Evolutionary conservation across 331 rosid genomes (phyloP).

Genomic region (Quercus lobata): DNA sequence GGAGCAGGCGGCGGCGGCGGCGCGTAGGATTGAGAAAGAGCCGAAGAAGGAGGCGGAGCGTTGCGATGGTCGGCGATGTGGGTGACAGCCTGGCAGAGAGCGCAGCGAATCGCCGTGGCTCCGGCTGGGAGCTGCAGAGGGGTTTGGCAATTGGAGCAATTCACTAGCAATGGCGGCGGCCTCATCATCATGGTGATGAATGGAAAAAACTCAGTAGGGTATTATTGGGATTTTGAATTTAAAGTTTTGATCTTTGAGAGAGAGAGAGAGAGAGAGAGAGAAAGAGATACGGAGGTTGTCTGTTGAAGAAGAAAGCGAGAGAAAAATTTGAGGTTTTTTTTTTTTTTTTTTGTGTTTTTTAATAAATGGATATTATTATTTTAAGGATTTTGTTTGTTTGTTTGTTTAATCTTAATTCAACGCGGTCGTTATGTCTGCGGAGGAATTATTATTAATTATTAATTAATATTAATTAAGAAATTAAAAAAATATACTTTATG

Average conservation of each 20-base stretch:
- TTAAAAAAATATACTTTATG: no score
- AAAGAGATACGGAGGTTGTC: no score
- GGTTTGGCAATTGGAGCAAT: conserved; percentile 76
- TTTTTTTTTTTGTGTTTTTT: not conserved
- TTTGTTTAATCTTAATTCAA: no score
- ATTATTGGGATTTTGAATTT: conserved; percentile 2
- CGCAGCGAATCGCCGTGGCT: conserved; percentile 78
- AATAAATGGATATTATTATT: not conserved
- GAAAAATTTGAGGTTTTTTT: not conserved
- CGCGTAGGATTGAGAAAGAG: conserved; percentile 20
- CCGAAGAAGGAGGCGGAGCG: conserved; percentile 25
- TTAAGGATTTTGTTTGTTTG: no score
- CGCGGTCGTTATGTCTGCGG: no score
- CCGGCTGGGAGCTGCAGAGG: conserved; percentile 81
- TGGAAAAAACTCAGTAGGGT: not conserved
- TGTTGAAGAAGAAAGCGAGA: not conserved
- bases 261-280: not conserved
- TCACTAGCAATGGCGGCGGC: conserved; percentile 28
- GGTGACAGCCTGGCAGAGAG: conserved; percentile 73
- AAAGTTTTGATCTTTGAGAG: not conserved
- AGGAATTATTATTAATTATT: no score
- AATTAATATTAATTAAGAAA: no score
- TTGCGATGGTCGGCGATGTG: conserved; percentile 64
- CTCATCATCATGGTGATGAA: conserved; percentile 41
- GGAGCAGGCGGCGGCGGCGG: conserved; percentile 26